Conservation (phyloP, 2,329 filamentous ascomycete genomes). For the Xylariaceae sp. region DNA sequence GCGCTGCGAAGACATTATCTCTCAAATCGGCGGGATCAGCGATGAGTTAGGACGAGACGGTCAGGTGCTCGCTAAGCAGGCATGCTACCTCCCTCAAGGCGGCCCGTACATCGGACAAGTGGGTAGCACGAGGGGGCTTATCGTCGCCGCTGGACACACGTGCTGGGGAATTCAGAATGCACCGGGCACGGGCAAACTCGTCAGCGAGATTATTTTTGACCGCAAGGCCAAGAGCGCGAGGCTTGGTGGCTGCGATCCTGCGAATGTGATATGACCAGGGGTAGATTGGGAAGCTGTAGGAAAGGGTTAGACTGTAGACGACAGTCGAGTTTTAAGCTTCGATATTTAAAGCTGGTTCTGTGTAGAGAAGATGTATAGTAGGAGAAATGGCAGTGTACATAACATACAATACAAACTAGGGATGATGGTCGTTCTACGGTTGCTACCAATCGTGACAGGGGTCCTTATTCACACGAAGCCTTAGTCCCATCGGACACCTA, state of each 20-base stretch:
- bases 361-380: no score
- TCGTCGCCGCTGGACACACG: slow-evolving; percentile 76
- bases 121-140: slow-evolving; percentile 61
- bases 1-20: slow-evolving; percentile 72
- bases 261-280: slow-evolving; percentile 45
- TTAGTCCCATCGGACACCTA: no score
- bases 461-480: no score
- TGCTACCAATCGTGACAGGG: no score
- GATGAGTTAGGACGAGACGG: slow-evolving; percentile 61
- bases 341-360: no score
- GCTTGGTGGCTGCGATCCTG: slow-evolving; percentile 61
- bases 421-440: no score
- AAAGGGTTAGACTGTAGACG: slow-evolving; percentile 8
- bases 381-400: no score
- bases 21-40: slow-evolving; percentile 62
- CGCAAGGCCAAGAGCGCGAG: slow-evolving; percentile 63
- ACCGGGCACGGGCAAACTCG: slow-evolving; percentile 71
- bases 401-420: no score
- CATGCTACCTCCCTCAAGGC: slow-evolving; percentile 77
- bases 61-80: slow-evolving; percentile 68
- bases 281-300: slow-evolving; percentile 9
- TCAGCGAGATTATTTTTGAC: slow-evolving; percentile 69
- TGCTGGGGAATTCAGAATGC: slow-evolving; percentile 87
- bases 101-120: slow-evolving; percentile 74
- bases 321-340: background rate